These are phyloP conservation scores for Aspergillus ustus DNA, from an alignment of 2,329 filamentous ascomycete species.

Conservation along the genomic window DNA sequence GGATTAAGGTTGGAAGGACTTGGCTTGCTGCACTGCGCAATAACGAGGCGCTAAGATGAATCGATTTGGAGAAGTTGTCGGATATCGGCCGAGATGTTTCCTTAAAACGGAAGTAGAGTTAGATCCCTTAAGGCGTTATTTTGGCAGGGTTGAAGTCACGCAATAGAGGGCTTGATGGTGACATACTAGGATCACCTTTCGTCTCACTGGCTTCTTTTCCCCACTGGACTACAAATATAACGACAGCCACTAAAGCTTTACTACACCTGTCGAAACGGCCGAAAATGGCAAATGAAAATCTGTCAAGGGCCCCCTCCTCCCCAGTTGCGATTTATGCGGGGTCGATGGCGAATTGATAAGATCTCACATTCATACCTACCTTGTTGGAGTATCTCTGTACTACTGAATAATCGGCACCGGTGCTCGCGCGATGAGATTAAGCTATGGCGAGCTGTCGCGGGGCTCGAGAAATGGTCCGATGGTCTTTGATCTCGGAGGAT, in stretches of 20 bases:
- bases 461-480: background rate
- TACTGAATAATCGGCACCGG: background rate
- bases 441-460: slow-evolving; percentile 23
- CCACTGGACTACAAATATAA: background rate
- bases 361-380: background rate
- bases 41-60: slow-evolving; percentile 4
- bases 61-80: background rate
- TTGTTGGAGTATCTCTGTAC: slow-evolving; percentile 3
- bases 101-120: background rate
- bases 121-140: too few relatives aligned
- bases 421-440: slow-evolving; percentile 19
- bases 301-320: background rate
- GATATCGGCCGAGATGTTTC: slow-evolving; percentile 1
- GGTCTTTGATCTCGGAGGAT: background rate
- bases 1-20: background rate
- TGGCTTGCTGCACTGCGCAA: background rate
- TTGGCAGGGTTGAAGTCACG: background rate
- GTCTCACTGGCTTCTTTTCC: background rate
- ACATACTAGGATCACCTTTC: slow-evolving; percentile 3
- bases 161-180: slow-evolving; percentile 17
- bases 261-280: background rate
- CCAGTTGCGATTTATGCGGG: slow-evolving; percentile 23
- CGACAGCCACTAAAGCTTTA: background rate
- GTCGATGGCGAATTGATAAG: slow-evolving; percentile 28
- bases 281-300: slow-evolving; percentile 6